Percentiles rank a stretch among this genome's conserved stretches.
Evolutionary conservation across 352 stramenopile species (phyloP).

Genomic region (Phytophthora hibernalis): DNA sequence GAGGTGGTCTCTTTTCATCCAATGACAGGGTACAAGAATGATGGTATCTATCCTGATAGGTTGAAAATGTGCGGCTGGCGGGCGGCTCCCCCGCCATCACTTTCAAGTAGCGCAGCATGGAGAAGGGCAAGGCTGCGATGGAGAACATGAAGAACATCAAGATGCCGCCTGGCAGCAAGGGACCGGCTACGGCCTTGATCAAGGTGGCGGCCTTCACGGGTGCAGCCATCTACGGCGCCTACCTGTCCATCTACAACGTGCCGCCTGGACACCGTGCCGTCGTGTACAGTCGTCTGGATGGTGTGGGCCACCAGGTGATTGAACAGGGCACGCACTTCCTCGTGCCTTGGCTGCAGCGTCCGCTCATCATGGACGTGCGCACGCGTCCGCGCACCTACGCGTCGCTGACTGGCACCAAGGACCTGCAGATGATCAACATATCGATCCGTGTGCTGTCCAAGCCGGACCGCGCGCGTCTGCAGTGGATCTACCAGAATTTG

Average conservation of each 20-base stretch:
- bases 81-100: neutral
- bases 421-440: constrained; percentile 99
- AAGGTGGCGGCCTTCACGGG: constrained; percentile 74
- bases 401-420: constrained; percentile 94
- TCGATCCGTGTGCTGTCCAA: constrained; percentile 98
- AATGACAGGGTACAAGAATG: neutral
- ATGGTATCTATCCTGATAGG: constrained; percentile 7
- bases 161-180: constrained; percentile 73
- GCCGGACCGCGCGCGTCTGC: constrained; percentile 92
- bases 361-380: constrained; percentile 95
- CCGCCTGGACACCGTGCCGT: constrained; percentile 89
- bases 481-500: constrained; percentile 97
- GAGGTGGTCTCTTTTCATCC: neutral
- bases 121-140: constrained; percentile 87
- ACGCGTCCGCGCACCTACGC: constrained; percentile 94
- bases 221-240: constrained; percentile 74
- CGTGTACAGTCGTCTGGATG: constrained; percentile 91
- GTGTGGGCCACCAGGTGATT: constrained; percentile 79
- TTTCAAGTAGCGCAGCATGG: constrained; percentile 67
- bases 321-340: constrained; percentile 97
- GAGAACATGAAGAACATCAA: constrained; percentile 93
- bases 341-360: constrained; percentile 98
- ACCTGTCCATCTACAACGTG: constrained; percentile 91
- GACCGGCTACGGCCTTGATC: constrained; percentile 59
- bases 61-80: constrained; percentile 12